Evolutionary conservation across 495 filamentous ascomycete genomes (phyloP), one percentile per base, ranked within the genome.

Genomic region (Penicillium fimorum): DNA sequence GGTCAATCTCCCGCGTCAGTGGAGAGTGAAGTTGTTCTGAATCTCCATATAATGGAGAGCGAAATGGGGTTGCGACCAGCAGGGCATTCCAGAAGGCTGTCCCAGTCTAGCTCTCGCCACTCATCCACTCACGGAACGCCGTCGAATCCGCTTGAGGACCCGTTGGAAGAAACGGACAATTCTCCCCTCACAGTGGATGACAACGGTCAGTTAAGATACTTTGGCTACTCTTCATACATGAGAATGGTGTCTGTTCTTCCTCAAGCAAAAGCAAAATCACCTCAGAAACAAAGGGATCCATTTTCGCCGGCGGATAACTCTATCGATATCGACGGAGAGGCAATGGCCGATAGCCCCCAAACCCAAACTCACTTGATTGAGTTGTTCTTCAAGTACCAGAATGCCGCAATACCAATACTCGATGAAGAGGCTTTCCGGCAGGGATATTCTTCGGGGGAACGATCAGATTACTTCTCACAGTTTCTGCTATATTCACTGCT

Each of bases 241-340:
- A 44, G 42, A 13, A 44, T 44, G 42, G 20, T 44, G 3, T 44
- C 42, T 44, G 42, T 44, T 44, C 42, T 44, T 17, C 42, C 20
- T 15, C 42, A 44, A 25, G 24, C 42, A 44, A 44, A 25, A 4
- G 8, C 42, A 25, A 27, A 27, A 7, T 9, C 10, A 15, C 11
- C 10, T 7, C 25, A 27, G 25, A 27, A 27, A 6, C 42, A 44
- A 25, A 44, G 42, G 3, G 42, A 20, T 3, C 25, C 22, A 6
- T 5, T 1, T 13, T 15, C 20, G 20, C 42, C 42, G 17, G 7
- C 0, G 5, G 42, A 25, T 12, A 44, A 13, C 3, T 25, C 42
- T 44, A 9, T 44, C 22, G 22, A 44, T 3, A 22, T 12, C 18
- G 42, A 44, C 10, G 42, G 9, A 5, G 42, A 44, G 42, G 9